Evolutionary conservation across 2,329 filamentous ascomycete species (phyloP).

Genomic region (Sarocladiaceae sp.): DNA sequence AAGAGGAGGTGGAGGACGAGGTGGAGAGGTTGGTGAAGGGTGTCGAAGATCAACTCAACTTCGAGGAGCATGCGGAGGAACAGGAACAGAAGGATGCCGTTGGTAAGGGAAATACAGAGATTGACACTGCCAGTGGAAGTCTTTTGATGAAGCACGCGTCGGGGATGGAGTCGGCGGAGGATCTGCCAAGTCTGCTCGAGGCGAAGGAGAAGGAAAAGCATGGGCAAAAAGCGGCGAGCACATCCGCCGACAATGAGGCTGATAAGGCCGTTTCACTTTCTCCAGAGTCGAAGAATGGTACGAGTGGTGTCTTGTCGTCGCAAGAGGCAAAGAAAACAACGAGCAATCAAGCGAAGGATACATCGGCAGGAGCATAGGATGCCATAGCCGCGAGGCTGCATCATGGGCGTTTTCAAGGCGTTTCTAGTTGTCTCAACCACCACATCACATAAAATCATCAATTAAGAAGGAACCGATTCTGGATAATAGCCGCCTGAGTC

Average conservation of each 20-base stretch:
- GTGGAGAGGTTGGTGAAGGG: constrained; percentile 32
- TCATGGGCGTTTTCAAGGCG: no score
- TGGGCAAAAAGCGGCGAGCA: background rate
- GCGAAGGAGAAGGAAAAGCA: constrained; percentile 1
- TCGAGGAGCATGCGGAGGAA: constrained; percentile 18
- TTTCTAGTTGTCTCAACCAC: no score
- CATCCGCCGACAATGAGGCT: background rate
- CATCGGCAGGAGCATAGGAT: no score
- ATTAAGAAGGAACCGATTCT: no score
- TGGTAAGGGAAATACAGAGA: background rate
- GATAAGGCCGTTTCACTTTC: no score
- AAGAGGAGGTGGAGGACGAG: constrained; percentile 35
- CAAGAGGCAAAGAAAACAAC: no score
- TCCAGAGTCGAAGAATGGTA: no score
- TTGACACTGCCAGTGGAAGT: background rate
- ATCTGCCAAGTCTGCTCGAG: background rate
- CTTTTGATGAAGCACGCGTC: background rate
- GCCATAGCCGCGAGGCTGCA: no score
- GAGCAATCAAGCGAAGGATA: no score
- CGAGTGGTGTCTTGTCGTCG: no score
- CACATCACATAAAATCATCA: no score
- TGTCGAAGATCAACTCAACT: constrained; percentile 26
- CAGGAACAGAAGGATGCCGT: background rate
- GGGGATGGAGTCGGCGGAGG: background rate
- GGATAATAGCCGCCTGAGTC: no score